Base-by-base conservation (phyloP, 345 rosid species). In the Noccaea bulbosa region DNA sequence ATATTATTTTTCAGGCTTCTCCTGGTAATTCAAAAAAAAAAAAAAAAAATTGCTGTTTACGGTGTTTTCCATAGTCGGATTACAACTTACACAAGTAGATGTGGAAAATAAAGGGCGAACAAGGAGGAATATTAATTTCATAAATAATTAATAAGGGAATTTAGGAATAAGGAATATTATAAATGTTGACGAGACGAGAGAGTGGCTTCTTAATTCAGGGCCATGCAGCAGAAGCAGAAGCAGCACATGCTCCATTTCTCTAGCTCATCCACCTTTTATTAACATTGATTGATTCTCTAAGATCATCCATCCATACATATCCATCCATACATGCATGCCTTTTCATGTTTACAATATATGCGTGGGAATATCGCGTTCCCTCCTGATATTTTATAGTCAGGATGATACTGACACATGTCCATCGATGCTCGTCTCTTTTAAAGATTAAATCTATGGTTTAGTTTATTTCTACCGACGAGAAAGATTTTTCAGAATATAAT, bases 341-440 rank as follows among this genome's bases (percentile, higher is more conserved):
- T 64, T 73, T 38, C 71, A 72, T 54, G 53, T 58, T 48, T 73
- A 44, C 65, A 40, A 57, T 73, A 65, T 73, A 52, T 67, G 68
- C 78, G 78, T 74, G 78, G 78, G 78, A 67, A 74, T 74, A 67
- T 74, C 78, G 78, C 49, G 73, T 73, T 58, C 24, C 39, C 78
- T 59, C 72, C 45, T 44, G 78, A 74, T 74, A 60, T 74, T 74
- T 39, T 74, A 38, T 74, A 51, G 78, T 74, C 46, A 54, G 56
- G 43, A 44, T 35, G 62, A 74, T 67, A 15, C 68, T 60, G 78
- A 74, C 78, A 55, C 70, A 64, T 72, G 35, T 46, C 8, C 24
- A 59, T 67, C 8, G 34, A 59, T 67, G 62, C 40, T 50, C 62
- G 41, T 50, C 62, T 50, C 33, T 44, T 43, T 16, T 9, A 9